A percentile compares a stretch with the other conserved stretches of the same genome.
These are phyloP conservation scores for Sutorius australiensis DNA, from an alignment of 768 basidiomycete genomes.

Conservation along the genomic window DNA sequence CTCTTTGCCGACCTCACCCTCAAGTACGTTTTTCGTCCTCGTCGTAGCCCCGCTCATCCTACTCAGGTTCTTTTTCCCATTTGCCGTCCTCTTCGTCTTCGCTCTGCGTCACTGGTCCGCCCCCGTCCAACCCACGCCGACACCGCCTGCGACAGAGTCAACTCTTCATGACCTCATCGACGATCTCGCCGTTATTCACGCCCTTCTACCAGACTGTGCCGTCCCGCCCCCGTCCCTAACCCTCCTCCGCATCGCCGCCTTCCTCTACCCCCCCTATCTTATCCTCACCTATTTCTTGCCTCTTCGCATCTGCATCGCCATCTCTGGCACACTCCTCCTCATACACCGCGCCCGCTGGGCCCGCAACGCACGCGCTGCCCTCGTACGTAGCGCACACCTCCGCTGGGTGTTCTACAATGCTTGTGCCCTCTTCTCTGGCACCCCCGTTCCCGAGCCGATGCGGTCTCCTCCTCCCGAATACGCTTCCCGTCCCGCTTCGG, in stretches of 20 bases:
- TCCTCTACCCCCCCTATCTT: constrained; percentile 65
- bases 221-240: constrained; percentile 30
- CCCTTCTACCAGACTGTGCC: constrained; percentile 46
- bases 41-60: background rate
- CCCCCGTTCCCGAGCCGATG: constrained; percentile 42
- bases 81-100: constrained; percentile 41
- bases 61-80: constrained; percentile 56
- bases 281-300: constrained; percentile 60
- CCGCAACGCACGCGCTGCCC: constrained; percentile 44
- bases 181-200: constrained; percentile 63
- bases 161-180: constrained; percentile 52
- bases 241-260: constrained; percentile 52
- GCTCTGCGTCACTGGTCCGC: constrained; percentile 30
- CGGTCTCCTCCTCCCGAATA: constrained; percentile 32
- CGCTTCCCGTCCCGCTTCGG: constrained; percentile 23
- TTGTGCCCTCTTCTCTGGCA: constrained; percentile 52
- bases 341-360: constrained; percentile 70
- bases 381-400: constrained; percentile 65
- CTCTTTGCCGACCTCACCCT: constrained; percentile 51
- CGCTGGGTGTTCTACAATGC: constrained; percentile 57
- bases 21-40: constrained; percentile 35
- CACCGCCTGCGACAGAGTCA: constrained; percentile 49
- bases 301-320: constrained; percentile 55
- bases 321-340: constrained; percentile 55
- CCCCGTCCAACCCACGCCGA: constrained; percentile 1